These are phyloP conservation scores for Phytophthora citrophthora DNA, from an alignment of 352 stramenopile genomes.

Conservation along the genomic window DNA sequence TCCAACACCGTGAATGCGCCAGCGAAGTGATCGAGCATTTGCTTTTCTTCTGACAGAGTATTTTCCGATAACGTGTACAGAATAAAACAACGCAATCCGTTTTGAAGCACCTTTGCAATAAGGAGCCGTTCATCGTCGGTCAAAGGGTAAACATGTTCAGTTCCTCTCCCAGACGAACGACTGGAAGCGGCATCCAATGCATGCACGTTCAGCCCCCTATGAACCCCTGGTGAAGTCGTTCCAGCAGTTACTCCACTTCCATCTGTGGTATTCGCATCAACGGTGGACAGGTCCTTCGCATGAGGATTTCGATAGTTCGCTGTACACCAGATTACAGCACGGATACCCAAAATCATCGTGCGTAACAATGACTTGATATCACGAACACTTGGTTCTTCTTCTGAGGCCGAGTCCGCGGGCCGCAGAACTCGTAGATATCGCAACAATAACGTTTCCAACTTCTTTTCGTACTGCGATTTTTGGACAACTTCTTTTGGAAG, in stretches of 20 bases:
- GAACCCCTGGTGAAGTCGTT: constrained; percentile 28
- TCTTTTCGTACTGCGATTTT: constrained; percentile 77
- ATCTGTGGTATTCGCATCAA: constrained; percentile 62
- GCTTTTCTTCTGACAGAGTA: constrained; percentile 90
- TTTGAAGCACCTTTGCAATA: constrained; percentile 94
- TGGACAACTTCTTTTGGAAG: constrained; percentile 59
- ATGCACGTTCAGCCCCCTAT: constrained; percentile 20
- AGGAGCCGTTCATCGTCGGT: constrained; percentile 94
- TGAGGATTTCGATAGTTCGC: constrained; percentile 92
- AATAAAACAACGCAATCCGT: constrained; percentile 93
- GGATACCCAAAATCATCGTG: constrained; percentile 98
- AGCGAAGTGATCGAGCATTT: constrained; percentile 97
- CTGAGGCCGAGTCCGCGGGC: constrained; percentile 56
- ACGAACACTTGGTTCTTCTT: constrained; percentile 83
- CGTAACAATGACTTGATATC: constrained; percentile 95
- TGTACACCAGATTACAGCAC: constrained; percentile 98
- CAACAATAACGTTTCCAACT: constrained; percentile 68
- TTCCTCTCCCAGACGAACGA: constrained; percentile 21
- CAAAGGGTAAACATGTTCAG: constrained; percentile 80
- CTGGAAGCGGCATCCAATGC: constrained; percentile 25
- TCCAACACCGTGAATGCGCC: constrained; percentile 97
- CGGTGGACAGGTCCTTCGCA: constrained; percentile 81
- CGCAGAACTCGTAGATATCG: constrained; percentile 60
- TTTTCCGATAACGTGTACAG: constrained; percentile 92
- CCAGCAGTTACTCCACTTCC: constrained; percentile 27